A percentile compares a stretch with the other conserved stretches of the same genome.
Conservation (phyloP, 2,329 filamentous ascomycete genomes). For the Exophiala spinifera region DNA sequence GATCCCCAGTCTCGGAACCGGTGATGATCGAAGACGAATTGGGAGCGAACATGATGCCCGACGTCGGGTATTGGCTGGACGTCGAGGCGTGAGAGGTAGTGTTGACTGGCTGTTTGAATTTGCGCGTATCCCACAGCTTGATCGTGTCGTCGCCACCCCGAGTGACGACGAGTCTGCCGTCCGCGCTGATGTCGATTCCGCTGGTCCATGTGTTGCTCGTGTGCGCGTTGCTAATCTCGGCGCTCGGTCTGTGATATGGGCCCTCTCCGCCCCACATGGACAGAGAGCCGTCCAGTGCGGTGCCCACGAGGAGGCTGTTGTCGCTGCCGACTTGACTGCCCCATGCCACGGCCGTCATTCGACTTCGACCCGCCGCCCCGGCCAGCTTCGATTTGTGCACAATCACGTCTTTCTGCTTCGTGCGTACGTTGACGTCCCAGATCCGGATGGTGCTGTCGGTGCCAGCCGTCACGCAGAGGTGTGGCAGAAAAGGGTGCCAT, state of each 20-base stretch:
- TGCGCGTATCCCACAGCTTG: slow-evolving; percentile 95
- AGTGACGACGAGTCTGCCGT: slow-evolving; percentile 86
- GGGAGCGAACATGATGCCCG: slow-evolving; percentile 86
- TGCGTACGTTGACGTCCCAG: slow-evolving; percentile 92
- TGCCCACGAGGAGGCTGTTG: slow-evolving; percentile 72
- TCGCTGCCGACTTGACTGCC: slow-evolving; percentile 72
- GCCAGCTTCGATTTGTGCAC: slow-evolving; percentile 92
- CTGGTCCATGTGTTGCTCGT: slow-evolving; percentile 82
- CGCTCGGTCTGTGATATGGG: slow-evolving; percentile 76
- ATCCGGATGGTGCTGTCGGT: slow-evolving; percentile 94
- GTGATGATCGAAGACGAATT: slow-evolving; percentile 81
- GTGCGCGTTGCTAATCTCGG: slow-evolving; percentile 82
- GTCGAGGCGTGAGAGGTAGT: slow-evolving; percentile 76
- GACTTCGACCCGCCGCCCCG: slow-evolving; percentile 81
- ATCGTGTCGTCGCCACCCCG: slow-evolving; percentile 87
- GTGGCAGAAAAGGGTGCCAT: slow-evolving; percentile 85
- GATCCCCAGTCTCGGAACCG: slow-evolving; percentile 77
- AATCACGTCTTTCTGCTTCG: slow-evolving; percentile 86
- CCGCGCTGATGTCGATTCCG: slow-evolving; percentile 83
- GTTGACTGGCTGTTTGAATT: slow-evolving; percentile 87
- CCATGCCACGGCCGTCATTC: slow-evolving; percentile 93
- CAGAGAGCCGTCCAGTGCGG: slow-evolving; percentile 83
- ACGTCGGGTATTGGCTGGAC: slow-evolving; percentile 76
- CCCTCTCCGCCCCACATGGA: slow-evolving; percentile 91
- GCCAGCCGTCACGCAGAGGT: slow-evolving; percentile 83